Percentiles rank a stretch among this genome's conserved stretches.
These are phyloP conservation scores for Chlorophyllum brunneum DNA, from an alignment of 768 basidiomycete genomes.

Conservation along the genomic window DNA sequence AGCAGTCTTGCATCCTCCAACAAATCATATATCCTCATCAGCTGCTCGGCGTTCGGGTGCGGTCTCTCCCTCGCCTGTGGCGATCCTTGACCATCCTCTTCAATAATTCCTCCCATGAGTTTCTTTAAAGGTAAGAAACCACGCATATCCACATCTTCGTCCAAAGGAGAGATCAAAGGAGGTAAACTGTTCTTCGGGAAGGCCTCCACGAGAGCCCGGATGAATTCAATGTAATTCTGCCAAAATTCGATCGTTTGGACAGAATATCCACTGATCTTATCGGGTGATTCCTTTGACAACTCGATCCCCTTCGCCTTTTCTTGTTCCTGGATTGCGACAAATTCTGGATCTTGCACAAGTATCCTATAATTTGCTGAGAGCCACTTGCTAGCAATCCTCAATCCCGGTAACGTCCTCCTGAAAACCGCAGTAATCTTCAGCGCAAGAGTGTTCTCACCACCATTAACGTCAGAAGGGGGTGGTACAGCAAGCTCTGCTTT, in stretches of 20 bases:
- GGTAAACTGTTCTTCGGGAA: slow-evolving; percentile 72
- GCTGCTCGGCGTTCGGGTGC: slow-evolving; percentile 92
- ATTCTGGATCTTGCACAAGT: slow-evolving; percentile 44
- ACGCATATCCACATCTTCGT: slow-evolving; percentile 86
- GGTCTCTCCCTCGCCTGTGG: slow-evolving; percentile 33
- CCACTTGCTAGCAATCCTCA: slow-evolving; percentile 91
- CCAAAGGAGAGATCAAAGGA: slow-evolving; percentile 55
- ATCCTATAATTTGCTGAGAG: slow-evolving; percentile 72
- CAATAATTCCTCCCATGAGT: slow-evolving; percentile 40
- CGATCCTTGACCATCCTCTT: slow-evolving; percentile 18
- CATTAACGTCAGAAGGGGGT: slow-evolving; percentile 50
- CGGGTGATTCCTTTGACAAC: slow-evolving; percentile 25
- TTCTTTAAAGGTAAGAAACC: slow-evolving; percentile 84
- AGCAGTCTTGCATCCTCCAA: slow-evolving; percentile 66
- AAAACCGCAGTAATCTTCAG: slow-evolving; percentile 84
- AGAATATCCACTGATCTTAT: slow-evolving; percentile 33
- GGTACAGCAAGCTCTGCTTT: slow-evolving; percentile 54
- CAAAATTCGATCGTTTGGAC: slow-evolving; percentile 57
- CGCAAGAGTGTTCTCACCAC: slow-evolving; percentile 55
- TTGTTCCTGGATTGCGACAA: slow-evolving; percentile 27
- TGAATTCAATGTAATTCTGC: slow-evolving; percentile 65
- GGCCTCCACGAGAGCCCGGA: slow-evolving; percentile 49
- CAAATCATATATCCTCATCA: slow-evolving; percentile 90
- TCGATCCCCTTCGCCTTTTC: slow-evolving; percentile 26
- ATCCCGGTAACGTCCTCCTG: slow-evolving; percentile 78